A percentile compares a stretch with the other conserved stretches of the same genome.
These are phyloP conservation scores for Cenchrus fungigraminus DNA, from an alignment of 176 grass and related monocot species.

Conservation along the genomic window DNA sequence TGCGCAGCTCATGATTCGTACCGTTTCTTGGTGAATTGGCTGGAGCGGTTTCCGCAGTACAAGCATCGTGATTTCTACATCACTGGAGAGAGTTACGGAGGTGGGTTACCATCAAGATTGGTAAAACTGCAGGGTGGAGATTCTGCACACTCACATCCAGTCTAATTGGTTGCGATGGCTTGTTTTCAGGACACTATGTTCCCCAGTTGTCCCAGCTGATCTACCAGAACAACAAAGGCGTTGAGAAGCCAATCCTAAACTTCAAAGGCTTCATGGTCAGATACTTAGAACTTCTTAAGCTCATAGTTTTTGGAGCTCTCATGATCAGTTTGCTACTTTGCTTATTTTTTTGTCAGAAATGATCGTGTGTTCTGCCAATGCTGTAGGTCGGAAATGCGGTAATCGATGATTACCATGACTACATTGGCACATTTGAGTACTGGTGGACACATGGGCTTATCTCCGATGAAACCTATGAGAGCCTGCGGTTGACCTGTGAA, in stretches of 20 bases:
- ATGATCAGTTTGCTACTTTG: neutral
- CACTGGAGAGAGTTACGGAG: conserved; percentile 73
- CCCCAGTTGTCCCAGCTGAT: conserved; percentile 81
- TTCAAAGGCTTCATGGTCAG: conserved; percentile 95
- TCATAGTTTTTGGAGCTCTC: neutral
- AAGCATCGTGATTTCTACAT: conserved; percentile 87
- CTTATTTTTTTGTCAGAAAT: neutral
- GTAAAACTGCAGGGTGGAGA: neutral
- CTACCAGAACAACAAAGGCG: conserved; percentile 63
- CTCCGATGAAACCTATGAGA: conserved; percentile 78
- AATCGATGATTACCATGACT: conserved; percentile 86
- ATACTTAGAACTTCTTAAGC: conserved; percentile 57
- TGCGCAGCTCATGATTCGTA: conserved; percentile 71
- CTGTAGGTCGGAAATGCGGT: conserved; percentile 86
- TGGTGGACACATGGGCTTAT: conserved; percentile 98
- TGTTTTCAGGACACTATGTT: conserved; percentile 79
- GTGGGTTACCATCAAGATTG: conserved; percentile 29
- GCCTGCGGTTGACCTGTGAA: conserved; percentile 57
- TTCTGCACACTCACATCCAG: neutral
- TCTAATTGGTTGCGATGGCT: conserved; percentile 27
- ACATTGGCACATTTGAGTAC: conserved; percentile 76
- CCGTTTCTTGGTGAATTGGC: conserved; percentile 73
- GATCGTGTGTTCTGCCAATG: neutral
- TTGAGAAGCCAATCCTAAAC: conserved; percentile 66
- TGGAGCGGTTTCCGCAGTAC: conserved; percentile 79